A percentile compares a stretch with the other conserved stretches of the same genome.
Evolutionary conservation across 1,284 basidiomycete species (phyloP).

Genomic region (Singerocomus inundabilis): DNA sequence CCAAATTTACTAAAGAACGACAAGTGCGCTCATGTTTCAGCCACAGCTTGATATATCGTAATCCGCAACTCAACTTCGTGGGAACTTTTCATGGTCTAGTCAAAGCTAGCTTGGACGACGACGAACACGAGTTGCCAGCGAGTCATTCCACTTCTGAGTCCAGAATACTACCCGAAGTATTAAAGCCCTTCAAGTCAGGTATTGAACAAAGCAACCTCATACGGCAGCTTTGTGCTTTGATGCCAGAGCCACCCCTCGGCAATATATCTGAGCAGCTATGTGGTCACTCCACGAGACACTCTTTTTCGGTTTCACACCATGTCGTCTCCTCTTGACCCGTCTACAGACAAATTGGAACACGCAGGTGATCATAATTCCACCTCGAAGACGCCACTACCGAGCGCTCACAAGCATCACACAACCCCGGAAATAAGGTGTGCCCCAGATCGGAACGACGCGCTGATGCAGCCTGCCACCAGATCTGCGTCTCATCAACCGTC

Average conservation of each 20-base stretch:
- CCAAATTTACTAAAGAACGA: background rate
- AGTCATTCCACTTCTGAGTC: background rate
- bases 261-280: background rate
- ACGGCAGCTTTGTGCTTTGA: constrained; percentile 19
- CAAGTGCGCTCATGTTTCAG: no score
- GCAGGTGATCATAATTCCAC: background rate
- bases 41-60: no score
- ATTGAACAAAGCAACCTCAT: constrained; percentile 13
- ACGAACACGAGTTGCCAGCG: background rate
- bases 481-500: background rate
- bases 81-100: background rate
- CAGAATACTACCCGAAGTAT: background rate
- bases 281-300: background rate
- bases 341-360: background rate
- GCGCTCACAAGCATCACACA: background rate
- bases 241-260: constrained; percentile 7
- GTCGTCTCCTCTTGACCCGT: background rate
- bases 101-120: background rate
- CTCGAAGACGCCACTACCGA: background rate
- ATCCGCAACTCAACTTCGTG: background rate
- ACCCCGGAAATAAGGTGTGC: background rate
- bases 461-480: background rate
- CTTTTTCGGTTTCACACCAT: constrained; percentile 9
- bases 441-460: background rate
- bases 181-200: background rate